A percentile compares a stretch with the other conserved stretches of the same genome.
Conservation (phyloP, 257 asterid species). For the Solanum medicagineum region DNA sequence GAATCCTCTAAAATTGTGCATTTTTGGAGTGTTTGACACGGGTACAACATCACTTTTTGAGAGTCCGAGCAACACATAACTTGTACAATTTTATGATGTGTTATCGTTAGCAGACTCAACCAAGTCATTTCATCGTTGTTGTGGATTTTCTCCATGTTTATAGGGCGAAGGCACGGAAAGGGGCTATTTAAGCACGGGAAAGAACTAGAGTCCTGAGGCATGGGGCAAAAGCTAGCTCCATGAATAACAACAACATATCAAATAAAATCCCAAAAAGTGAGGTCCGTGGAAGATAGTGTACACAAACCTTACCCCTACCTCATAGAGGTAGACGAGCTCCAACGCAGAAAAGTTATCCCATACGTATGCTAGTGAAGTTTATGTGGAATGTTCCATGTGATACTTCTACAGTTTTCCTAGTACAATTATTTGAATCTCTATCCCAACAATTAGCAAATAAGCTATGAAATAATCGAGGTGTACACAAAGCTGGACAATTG, state of each 20-base stretch:
- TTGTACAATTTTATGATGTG: background rate
- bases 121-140: background rate
- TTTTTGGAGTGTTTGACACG: background rate
- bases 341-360: background rate
- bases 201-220: background rate
- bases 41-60: background rate
- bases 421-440: background rate
- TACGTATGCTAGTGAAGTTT: background rate
- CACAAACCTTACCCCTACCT: background rate
- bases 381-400: background rate
- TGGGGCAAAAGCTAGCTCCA: background rate
- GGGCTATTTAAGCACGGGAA: background rate
- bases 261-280: background rate
- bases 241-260: background rate
- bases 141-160: background rate
- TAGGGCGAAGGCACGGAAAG: background rate
- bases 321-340: background rate
- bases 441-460: background rate
- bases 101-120: background rate
- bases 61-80: background rate
- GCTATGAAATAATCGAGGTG: background rate
- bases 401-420: background rate
- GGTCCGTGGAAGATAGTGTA: background rate
- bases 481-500: background rate
- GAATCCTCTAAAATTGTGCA: background rate